Evolutionary conservation across 2,329 filamentous ascomycete genomes (phyloP).

Genomic region (Onygenales sp.): DNA sequence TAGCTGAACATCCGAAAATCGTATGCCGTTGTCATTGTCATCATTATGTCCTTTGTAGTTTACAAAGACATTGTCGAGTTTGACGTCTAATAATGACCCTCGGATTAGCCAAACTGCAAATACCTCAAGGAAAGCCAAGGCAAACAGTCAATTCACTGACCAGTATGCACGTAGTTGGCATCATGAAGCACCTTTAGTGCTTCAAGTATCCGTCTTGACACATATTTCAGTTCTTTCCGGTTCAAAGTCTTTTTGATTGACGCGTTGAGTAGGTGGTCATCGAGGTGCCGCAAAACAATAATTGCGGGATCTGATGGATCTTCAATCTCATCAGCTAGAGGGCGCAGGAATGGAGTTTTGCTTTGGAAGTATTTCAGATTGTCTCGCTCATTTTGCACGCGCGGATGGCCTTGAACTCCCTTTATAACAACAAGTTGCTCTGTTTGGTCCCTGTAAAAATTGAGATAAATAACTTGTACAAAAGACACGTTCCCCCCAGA

Average conservation of each 20-base stretch:
- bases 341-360: constrained; percentile 8
- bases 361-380: constrained; percentile 18
- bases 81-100: constrained; percentile 10
- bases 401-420: constrained; percentile 13
- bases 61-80: constrained; percentile 14
- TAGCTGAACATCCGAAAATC: constrained; percentile 14
- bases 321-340: too few relatives aligned
- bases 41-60: constrained; percentile 8
- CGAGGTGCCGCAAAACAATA: too few relatives aligned
- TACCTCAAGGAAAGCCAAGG: neutral
- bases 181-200: constrained; percentile 8
- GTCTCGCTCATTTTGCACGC: constrained; percentile 19
- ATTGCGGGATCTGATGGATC: too few relatives aligned
- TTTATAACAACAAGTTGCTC: constrained; percentile 17
- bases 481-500: too few relatives aligned
- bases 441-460: constrained; percentile 1
- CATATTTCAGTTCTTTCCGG: constrained; percentile 7
- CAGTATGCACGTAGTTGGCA: constrained; percentile 10
- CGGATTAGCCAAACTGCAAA: neutral
- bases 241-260: constrained; percentile 14
- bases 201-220: constrained; percentile 8
- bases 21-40: constrained; percentile 1
- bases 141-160: neutral
- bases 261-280: neutral
- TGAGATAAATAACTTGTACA: too few relatives aligned